Evolutionary conservation across 129 eudicot species (phyloP), one percentile per base, ranked within the genome.

Genomic region (Glebionis coronaria): DNA sequence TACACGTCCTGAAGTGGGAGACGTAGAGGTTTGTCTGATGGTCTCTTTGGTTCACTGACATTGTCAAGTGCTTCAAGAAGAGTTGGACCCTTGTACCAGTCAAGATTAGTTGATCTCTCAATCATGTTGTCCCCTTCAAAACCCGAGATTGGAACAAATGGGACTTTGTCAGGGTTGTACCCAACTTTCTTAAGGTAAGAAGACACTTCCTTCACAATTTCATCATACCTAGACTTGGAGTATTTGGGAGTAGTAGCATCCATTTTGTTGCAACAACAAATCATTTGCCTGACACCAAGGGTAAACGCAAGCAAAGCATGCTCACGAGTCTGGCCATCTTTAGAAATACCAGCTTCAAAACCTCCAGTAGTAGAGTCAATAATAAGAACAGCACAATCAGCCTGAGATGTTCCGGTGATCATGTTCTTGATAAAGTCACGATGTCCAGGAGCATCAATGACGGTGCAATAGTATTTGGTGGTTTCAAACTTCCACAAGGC

Each of bases 401-500:
- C 80, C 52, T 76, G 80, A 20, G 80, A 76, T 5, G 80, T 76
- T 35, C 80, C 80, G 7, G 80, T 76, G 3, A 76, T 76, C 80
- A 76, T 68, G 57, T 76, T 76, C 42, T 76, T 76, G 59, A 76
- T 76, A 20, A 76, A 76, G 47, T 76, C 80, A 44, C 85, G 82
- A 53, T 81, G 85, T 20, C 85, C 85, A 11, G 87, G 87, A 1
- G 87, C 87, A 71, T 82, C 87, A 51, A 82, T 82, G 81, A 82
- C 83, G 1, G 87, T 82, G 76, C 87, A 82, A 67, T 82, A 82
- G 73, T 82, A 82, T 75, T 69, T 81, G 71, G 66, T 81, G 46
- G 86, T 82, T 47, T 82, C 86, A 23, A 82, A 82, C 63, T 82
- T 82, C 87, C 87, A 82, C 82, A 81, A 64, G 14, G 85, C 85